Evolutionary conservation across 495 filamentous ascomycete genomes (phyloP).

Genomic region (Tuber calosporum): DNA sequence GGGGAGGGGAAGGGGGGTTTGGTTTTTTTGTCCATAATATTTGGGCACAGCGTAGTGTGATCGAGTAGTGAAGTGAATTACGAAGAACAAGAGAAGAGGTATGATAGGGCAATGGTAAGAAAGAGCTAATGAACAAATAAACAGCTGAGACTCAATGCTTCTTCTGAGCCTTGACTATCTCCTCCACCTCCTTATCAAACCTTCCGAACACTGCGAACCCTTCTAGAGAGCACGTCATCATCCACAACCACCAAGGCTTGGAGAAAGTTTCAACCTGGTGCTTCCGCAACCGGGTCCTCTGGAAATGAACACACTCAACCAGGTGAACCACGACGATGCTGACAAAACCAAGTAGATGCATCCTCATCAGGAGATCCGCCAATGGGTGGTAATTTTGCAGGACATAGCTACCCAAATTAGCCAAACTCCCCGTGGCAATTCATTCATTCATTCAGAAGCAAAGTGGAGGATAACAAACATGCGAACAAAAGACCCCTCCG

Average conservation of each 20-base stretch:
- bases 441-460: neutral
- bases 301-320: conserved; percentile 50
- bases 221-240: conserved; percentile 53
- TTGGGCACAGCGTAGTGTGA: neutral
- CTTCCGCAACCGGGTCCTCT: conserved; percentile 48
- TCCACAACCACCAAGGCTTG: conserved; percentile 58
- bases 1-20: neutral
- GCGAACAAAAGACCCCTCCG: conserved; percentile 47
- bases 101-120: neutral
- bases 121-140: neutral
- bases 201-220: conserved; percentile 52
- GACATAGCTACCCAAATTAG: conserved; percentile 45
- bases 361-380: conserved; percentile 50
- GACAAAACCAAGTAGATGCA: conserved; percentile 44
- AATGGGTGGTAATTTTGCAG: conserved; percentile 41
- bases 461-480: conserved; percentile 12
- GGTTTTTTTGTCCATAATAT: neutral
- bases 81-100: neutral
- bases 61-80: neutral
- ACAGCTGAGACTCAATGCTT: conserved; percentile 42
- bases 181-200: conserved; percentile 50
- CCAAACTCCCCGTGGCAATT: neutral
- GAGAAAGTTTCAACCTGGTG: conserved; percentile 52
- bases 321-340: conserved; percentile 51
- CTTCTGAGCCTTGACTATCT: conserved; percentile 46